Evolutionary conservation across 78 protist genomes (phyloP).

Genomic region (Dictyostelium firmibasis): DNA sequence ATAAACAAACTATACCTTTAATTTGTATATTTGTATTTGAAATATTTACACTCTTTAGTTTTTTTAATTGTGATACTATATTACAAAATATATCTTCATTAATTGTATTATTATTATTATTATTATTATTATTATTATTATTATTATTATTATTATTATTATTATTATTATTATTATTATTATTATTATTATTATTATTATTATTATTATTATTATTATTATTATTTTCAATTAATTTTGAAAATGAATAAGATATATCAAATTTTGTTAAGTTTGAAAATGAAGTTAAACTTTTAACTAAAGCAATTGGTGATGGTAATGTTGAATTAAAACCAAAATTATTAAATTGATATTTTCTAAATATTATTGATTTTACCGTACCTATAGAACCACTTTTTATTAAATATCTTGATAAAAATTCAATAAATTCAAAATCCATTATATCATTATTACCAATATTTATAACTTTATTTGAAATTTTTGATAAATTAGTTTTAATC

Average conservation of each 20-base stretch:
- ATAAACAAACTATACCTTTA: not conserved
- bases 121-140: no score
- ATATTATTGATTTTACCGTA: not conserved
- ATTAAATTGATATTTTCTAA: not conserved
- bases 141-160: no score
- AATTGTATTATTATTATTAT: not conserved
- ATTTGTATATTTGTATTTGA: slow-evolving; percentile 5
- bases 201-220: no score
- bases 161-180: not conserved
- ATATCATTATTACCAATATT: not conserved
- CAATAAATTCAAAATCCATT: not conserved
- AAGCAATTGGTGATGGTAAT: not conserved
- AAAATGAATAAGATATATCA: not conserved
- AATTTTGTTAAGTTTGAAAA: not conserved
- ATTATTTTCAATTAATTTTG: not conserved
- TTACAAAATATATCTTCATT: not conserved
- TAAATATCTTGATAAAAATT: slow-evolving; percentile 1
- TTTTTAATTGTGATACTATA: not conserved
- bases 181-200: no score
- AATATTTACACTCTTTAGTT: slow-evolving; percentile 19
- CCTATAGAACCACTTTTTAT: not conserved
- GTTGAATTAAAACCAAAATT: not conserved
- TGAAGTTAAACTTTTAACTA: not conserved
- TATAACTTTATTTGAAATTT: not conserved
- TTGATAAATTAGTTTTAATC: not conserved